Evolutionary conservation across 2,329 filamentous ascomycete genomes (phyloP).

Genomic region (Dactylellina cionopaga): DNA sequence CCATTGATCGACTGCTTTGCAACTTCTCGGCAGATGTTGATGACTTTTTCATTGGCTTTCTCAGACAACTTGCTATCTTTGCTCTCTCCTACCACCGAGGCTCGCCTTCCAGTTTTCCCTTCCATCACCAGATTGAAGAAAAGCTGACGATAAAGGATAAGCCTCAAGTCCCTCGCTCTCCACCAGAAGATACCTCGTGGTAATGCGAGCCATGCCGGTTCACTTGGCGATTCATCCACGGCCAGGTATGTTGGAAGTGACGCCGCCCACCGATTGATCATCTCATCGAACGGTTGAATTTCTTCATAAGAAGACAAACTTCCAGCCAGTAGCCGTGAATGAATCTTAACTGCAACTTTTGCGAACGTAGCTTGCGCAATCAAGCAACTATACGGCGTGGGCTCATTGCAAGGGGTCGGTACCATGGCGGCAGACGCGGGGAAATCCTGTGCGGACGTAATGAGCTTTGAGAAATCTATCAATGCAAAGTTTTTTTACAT

Average conservation of each 20-base stretch:
- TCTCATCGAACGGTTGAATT: conserved; percentile 48
- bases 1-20: conserved; percentile 48
- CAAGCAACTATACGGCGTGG: conserved; percentile 47
- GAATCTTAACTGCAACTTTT: conserved; percentile 46
- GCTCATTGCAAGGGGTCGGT: conserved; percentile 45
- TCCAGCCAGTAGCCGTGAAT: conserved; percentile 44
- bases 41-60: conserved; percentile 48
- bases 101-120: conserved; percentile 31
- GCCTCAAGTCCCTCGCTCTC: conserved; percentile 44
- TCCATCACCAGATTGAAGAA: conserved; percentile 50
- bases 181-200: conserved; percentile 51
- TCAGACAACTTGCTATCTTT: conserved; percentile 42
- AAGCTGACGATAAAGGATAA: conserved; percentile 46
- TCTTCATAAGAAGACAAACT: conserved; percentile 47
- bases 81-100: conserved; percentile 18
- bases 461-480: conserved; percentile 51
- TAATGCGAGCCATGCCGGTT: conserved; percentile 42
- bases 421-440: conserved; percentile 49
- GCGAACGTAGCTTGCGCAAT: conserved; percentile 49
- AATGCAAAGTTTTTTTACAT: conserved; percentile 52
- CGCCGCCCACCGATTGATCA: conserved; percentile 48
- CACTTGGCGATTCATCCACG: conserved; percentile 50
- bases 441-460: conserved; percentile 52
- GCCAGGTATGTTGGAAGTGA: conserved; percentile 45
- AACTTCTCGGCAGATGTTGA: conserved; percentile 47